Evolutionary conservation across 2,329 filamentous ascomycete genomes (phyloP).

Genomic region (Beauveria brongniartii): DNA sequence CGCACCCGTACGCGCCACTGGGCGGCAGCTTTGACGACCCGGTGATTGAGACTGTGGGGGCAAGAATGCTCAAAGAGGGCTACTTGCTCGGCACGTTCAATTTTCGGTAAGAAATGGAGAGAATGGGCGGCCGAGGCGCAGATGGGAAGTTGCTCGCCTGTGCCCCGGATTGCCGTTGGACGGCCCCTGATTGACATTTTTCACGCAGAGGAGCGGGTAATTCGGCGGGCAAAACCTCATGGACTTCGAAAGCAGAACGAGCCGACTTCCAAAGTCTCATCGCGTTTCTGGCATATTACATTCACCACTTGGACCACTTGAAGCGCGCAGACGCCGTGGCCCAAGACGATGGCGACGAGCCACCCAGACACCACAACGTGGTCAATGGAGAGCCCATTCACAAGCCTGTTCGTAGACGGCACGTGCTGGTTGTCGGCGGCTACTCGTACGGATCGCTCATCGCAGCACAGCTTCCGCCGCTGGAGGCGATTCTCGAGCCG

Average conservation of each 20-base stretch:
- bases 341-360: not conserved
- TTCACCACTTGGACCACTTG: constrained; percentile 48
- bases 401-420: not conserved
- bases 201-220: constrained; percentile 60
- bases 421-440: constrained; percentile 57
- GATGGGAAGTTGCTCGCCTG: not conserved
- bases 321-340: not conserved
- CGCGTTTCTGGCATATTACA: constrained; percentile 71
- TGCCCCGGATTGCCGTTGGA: not conserved
- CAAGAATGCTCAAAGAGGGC: constrained; percentile 58
- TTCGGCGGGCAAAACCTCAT: constrained; percentile 74
- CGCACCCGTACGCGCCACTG: constrained; percentile 84
- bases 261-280: constrained; percentile 76
- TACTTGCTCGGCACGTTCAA: constrained; percentile 85
- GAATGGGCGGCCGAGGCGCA: not conserved
- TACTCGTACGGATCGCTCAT: constrained; percentile 91
- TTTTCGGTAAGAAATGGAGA: constrained; percentile 55
- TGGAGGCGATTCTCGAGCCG: constrained; percentile 48
- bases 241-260: constrained; percentile 74
- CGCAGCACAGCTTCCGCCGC: constrained; percentile 60
- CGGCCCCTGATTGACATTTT: constrained; percentile 13
- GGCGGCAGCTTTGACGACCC: constrained; percentile 81
- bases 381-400: not conserved
- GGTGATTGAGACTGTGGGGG: constrained; percentile 59
- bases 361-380: not conserved